Evolutionary conservation across 2,329 filamentous ascomycete genomes (phyloP), one percentile per base, ranked within the genome.

Genomic region (Ophiosphaerella korrae): DNA sequence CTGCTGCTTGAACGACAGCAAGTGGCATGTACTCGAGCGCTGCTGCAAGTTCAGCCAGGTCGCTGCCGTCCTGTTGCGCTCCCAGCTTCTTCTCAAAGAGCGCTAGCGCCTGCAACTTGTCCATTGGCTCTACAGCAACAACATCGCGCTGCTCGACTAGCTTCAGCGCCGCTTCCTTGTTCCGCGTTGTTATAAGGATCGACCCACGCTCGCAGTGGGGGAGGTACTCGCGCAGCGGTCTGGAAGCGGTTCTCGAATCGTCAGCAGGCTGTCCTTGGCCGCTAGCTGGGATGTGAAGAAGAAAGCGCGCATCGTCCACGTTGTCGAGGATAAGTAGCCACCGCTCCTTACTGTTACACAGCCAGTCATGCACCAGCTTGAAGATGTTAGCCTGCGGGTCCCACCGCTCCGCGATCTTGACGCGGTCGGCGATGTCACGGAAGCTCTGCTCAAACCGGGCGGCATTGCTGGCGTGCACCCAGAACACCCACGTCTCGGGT

Each of bases 181-280:
- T 14, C 3, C 29, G 24, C 24, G 13, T 26, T 21, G 41, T 43
- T 23, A 43, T 3, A 26, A 43, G 13, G 41, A 43, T 26, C 9
- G n/a, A 16, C 80, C 68, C 14, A 13, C 29, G 86, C 66, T 16
- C 21, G 21, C 21, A 16, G n/a, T n/a, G 38, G n/a, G 38, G 38
- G 7, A 40, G 21, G 37, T 45, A 46, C 38, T 36, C 29, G n/a
- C 2, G 31, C 38, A 40, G 26, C 26, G 26, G 26, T 29, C 11
- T 7, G 2, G 3, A 29, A 2, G 26, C 6, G 26, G 26, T 29
- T 11, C 11, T 29, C 26, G 26, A 29, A 6, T 29, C 5, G 5
- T 21, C 26, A 29, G 6, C 11, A 29, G 26, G 13, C 12, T 40
- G 38, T 39, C 16, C 12, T 16, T 18, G 13, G 36, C 11, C 36